A percentile compares a stretch with the other conserved stretches of the same genome.
Evolutionary conservation across 202 grass and related monocot genomes (phyloP).

Genomic region (Bolboschoenoplectus hybrid): DNA sequence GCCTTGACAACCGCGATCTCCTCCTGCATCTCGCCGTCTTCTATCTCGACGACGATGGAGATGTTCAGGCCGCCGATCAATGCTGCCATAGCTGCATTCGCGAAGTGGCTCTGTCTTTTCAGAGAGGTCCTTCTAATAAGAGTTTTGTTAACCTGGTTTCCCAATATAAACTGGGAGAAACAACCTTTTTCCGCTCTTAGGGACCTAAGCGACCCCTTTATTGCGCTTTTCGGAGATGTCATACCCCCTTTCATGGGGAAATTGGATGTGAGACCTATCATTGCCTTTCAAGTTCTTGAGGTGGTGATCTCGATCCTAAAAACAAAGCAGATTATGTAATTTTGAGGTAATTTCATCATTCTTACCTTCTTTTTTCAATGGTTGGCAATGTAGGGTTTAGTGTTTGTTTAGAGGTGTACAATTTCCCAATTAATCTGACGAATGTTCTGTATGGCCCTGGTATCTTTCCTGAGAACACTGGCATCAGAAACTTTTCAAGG

Average conservation of each 20-base stretch:
- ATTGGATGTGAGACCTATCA: conserved; percentile 84
- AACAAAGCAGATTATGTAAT: conserved; percentile 76
- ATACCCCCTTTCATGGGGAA: conserved; percentile 87
- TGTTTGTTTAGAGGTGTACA: neutral
- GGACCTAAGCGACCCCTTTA: conserved; percentile 85
- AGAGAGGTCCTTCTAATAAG: conserved; percentile 84
- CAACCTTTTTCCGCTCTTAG: conserved; percentile 87
- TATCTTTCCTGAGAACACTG: neutral
- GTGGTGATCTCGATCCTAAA: conserved; percentile 81
- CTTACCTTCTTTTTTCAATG: neutral
- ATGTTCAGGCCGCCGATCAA: conserved; percentile 52
- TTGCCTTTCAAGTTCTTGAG: conserved; percentile 87
- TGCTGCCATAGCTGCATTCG: conserved; percentile 63
- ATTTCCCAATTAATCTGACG: neutral
- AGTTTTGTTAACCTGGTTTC: conserved; percentile 89
- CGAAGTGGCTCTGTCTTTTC: conserved; percentile 86
- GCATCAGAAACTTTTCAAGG: neutral
- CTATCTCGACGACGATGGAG: conserved; percentile 46
- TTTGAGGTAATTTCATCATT: conserved; percentile 24
- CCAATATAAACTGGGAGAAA: conserved; percentile 91
- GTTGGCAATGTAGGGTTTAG: neutral
- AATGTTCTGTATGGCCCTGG: neutral
- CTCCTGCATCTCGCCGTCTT: conserved; percentile 19
- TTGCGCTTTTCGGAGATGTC: conserved; percentile 87
- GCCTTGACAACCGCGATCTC: conserved; percentile 26